phyloP scores from a whole-genome alignment of 768 basidiomycete species.

The Galerina marginata region DNA sequence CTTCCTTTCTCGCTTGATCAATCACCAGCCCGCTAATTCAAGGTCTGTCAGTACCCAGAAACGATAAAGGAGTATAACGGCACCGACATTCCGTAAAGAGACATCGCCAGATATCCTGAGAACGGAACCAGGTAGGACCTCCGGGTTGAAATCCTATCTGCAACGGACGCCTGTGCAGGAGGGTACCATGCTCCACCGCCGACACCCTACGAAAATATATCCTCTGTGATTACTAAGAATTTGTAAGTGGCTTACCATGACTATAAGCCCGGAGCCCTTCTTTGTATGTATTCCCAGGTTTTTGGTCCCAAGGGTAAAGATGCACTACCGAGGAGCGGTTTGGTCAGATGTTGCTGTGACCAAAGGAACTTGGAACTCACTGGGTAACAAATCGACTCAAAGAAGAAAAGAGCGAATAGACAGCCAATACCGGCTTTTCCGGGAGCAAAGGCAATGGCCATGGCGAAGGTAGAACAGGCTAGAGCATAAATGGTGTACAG shows the following conservation, averaged over 20 bases:
- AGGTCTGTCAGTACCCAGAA: not conserved
- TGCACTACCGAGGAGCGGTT: constrained; percentile 40
- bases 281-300: constrained; percentile 66
- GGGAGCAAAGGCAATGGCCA: constrained; percentile 54
- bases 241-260: constrained; percentile 49
- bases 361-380: constrained; percentile 34
- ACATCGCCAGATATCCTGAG: constrained; percentile 63
- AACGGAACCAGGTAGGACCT: constrained; percentile 66
- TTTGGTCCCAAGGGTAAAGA: constrained; percentile 71
- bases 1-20: constrained; percentile 49
- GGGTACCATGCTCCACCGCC: constrained; percentile 77
- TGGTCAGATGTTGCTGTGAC: not conserved
- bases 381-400: constrained; percentile 78
- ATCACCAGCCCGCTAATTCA: constrained; percentile 55
- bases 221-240: not conserved
- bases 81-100: constrained; percentile 61
- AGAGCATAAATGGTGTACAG: constrained; percentile 59
- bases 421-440: constrained; percentile 63
- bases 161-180: constrained; percentile 61
- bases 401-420: constrained; percentile 72
- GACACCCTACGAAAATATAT: constrained; percentile 42
- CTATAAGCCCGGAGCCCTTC: constrained; percentile 65
- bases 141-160: constrained; percentile 52
- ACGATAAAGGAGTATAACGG: not conserved
- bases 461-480: constrained; percentile 54